Evolutionary conservation across 352 stramenopile genomes (phyloP), one percentile per base, ranked within the genome.

Genomic region (Globisporangium middletonii): DNA sequence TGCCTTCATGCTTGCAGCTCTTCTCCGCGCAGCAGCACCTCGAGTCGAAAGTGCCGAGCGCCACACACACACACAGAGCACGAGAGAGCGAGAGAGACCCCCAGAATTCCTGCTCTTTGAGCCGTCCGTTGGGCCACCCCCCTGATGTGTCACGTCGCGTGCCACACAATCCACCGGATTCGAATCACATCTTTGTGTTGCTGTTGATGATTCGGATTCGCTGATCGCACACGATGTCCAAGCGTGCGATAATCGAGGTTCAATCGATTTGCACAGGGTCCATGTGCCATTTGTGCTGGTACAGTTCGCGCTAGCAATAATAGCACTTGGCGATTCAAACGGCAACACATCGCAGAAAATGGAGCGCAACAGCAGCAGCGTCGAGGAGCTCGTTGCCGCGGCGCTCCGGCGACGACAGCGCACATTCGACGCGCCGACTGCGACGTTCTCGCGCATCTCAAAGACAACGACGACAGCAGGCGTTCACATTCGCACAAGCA

Each of bases 31-130:
- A 42, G 48, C 48, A 53, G 26, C 42, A 33, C 23, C 27, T 62
- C 50, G 27, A 49, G 26, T 62, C 48, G 56, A 62, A 62, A 62
- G 48, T 62, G 48, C 38, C 8, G 27, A 42, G 41, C 41, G 50
- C 58, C 57, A 63, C 58, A 63, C 41, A 58, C 46, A 30, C 41
- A 37, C 15, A n/a, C n/a, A n/a, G n/a, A n/a, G n/a, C n/a, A n/a
- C n/a, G n/a, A n/a, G n/a, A 42, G 11, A 35, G 6, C 6, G 18
- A 51, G 41, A n/a, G 15, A 18, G 42, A 63, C 58, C 58, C 50
- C 58, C 58, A 63, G 58, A 63, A 63, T 59, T 53, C 46, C 30
- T 57, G 11, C 35, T 26, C 5, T 35, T 23, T 43, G 28, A 13
- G 43, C 42, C 27, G 53, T 59, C 53, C 53, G 53, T 50, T 52